Base-by-base conservation (phyloP, 2,329 filamentous ascomycete species). In the Fusarium heterosporum region DNA sequence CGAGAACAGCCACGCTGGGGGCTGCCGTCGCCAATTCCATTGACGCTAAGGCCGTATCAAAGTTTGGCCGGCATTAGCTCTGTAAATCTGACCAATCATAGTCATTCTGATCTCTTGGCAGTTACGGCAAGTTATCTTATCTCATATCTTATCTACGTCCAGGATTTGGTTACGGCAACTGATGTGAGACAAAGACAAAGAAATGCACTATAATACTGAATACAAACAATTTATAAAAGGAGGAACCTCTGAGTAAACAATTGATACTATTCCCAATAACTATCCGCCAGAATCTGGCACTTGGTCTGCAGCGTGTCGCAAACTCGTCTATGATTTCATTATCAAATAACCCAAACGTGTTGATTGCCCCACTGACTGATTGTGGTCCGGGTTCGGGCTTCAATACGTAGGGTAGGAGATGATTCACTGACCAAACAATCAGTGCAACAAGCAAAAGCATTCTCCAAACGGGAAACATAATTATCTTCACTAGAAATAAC, bases 1-100 rank as follows among this genome's bases (percentile, higher is more conserved):
- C 69, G 70, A 74, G 73, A 74, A 71, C 70, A 61, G 71, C 69
- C 73, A 77, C 75, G 73, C 79, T 77, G 79, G 80, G 79, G 76
- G 67, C 60, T 74, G 66, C 68, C 46, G 77, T 73, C 75, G 69
- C 78, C 79, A 80, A 82, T 76, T 75, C 78, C 75, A 78, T 73
- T 66, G 57, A 63, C 79, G 79, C 80, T 81, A 82, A 78, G 74
- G 12, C 2, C 47, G 78, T 58, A 76, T 75, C 8, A 81, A 78
- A 45, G 45, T 72, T 79, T n/a, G 65, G 77, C 77, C 79, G 77
- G 52, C 41, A 49, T 72, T 73, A 74, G 60, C 29, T 19, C 8
- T 26, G 11, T 2, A n/a, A n/a, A n/a, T n/a, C n/a, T n/a, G n/a
- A 11, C 26, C 39, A 61, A 69, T 69, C 28, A 63, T 2, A 8